These are phyloP conservation scores for Azolla pinnata DNA, from an alignment of 75 land plant genomes.

Conservation along the genomic window DNA sequence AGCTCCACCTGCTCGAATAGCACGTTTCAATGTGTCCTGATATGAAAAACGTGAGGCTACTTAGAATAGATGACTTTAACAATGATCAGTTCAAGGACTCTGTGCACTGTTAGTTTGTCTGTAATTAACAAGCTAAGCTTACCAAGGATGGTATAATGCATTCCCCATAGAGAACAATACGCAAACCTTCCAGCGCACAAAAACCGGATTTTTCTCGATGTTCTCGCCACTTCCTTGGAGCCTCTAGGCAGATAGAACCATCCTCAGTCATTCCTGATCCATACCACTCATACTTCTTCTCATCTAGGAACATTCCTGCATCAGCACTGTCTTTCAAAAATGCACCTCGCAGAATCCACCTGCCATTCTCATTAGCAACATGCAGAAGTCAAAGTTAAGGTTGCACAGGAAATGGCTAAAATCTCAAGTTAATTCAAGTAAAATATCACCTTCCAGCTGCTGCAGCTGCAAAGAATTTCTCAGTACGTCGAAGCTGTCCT, in stretches of 20 bases:
- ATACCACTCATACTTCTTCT: slow-evolving; percentile 74
- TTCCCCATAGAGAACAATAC: slow-evolving; percentile 69
- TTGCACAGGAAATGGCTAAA: not conserved
- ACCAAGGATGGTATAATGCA: slow-evolving; percentile 80
- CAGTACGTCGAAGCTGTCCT: slow-evolving; percentile 67
- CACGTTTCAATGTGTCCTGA: slow-evolving; percentile 83
- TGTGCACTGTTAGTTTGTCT: no score
- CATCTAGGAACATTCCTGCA: slow-evolving; percentile 58
- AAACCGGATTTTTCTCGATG: slow-evolving; percentile 52
- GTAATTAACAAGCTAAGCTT: slow-evolving; percentile 14
- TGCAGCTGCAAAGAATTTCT: slow-evolving; percentile 83
- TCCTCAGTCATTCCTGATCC: slow-evolving; percentile 49
- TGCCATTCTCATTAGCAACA: no score
- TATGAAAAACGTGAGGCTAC: not conserved
- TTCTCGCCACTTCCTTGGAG: slow-evolving; percentile 83
- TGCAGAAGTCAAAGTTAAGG: no score
- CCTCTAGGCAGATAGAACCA: slow-evolving; percentile 61
- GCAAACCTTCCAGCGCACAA: slow-evolving; percentile 74
- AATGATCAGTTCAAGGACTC: no score
- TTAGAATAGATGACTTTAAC: no score
- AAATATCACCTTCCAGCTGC: slow-evolving; percentile 75
- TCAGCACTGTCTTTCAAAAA: slow-evolving; percentile 50
- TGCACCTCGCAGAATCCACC: slow-evolving; percentile 74
- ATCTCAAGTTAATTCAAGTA: not conserved
- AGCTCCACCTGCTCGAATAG: slow-evolving; percentile 75